A percentile compares a stretch with the other conserved stretches of the same genome.
Conservation (phyloP, 495 filamentous ascomycete genomes). For the Lasiosphaeria miniovina region DNA sequence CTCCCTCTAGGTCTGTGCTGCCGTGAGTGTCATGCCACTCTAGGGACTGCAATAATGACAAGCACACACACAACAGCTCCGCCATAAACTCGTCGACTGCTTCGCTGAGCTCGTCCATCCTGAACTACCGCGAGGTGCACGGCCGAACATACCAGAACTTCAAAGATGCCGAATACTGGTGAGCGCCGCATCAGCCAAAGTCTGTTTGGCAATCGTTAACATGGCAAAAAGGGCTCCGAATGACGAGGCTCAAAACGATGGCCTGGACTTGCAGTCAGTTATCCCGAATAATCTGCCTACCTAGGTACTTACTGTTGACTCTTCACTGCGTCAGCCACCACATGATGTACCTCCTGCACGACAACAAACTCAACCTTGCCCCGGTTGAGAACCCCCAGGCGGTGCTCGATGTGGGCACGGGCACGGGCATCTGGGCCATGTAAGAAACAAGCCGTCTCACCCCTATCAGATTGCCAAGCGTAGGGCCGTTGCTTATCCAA, state of each 20-base stretch:
- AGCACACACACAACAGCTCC: too few species aligned
- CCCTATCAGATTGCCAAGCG: not conserved
- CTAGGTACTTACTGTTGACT: not conserved
- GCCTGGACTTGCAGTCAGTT: conserved; percentile 36
- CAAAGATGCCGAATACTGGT: conserved; percentile 33
- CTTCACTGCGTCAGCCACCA: conserved; percentile 28
- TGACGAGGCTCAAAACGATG: conserved; percentile 35
- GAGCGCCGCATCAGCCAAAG: not conserved
- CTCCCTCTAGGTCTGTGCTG: too few species aligned
- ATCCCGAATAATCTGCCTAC: not conserved
- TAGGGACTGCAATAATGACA: too few species aligned
- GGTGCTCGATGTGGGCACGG: conserved; percentile 38
- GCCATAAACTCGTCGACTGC: conserved; percentile 29
- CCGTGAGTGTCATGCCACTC: too few species aligned
- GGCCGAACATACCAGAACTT: conserved; percentile 42
- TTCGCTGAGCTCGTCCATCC: conserved; percentile 43
- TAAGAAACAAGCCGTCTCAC: conserved; percentile 6
- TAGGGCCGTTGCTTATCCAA: too few species aligned
- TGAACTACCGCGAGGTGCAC: conserved; percentile 41
- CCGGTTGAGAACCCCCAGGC: conserved; percentile 29
- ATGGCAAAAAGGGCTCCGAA: conserved; percentile 29
- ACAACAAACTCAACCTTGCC: conserved; percentile 42
- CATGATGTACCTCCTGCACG: conserved; percentile 28
- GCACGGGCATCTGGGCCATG: conserved; percentile 39
- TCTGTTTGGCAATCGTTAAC: not conserved